These are phyloP conservation scores for Candida fluviatilis DNA, from an alignment of 805 yeast genomes.

Conservation along the genomic window DNA sequence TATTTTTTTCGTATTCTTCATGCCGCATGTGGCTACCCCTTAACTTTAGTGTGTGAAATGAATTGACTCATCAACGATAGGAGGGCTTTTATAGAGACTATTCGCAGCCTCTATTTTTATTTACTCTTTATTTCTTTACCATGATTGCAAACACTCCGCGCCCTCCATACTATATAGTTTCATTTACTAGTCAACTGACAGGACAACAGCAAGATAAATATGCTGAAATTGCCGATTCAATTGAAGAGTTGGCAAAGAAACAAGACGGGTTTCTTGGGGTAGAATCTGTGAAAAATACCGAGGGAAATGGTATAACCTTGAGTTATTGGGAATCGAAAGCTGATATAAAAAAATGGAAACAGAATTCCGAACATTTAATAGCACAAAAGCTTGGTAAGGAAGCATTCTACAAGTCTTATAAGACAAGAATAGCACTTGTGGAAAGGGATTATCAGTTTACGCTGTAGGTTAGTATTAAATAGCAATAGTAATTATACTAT, in stretches of 20 bases:
- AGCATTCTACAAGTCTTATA: slow-evolving; percentile 9
- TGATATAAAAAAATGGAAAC: slow-evolving; percentile 12
- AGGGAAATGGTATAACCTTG: slow-evolving; percentile 12
- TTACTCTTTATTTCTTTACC: too few relatives aligned
- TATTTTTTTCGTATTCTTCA: too few relatives aligned
- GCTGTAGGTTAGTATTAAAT: too few relatives aligned
- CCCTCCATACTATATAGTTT: slow-evolving; percentile 15
- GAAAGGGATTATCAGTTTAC: slow-evolving; percentile 9
- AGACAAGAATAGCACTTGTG: slow-evolving; percentile 11
- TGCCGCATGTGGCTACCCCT: too few relatives aligned
- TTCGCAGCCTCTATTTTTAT: too few relatives aligned
- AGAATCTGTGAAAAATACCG: slow-evolving; percentile 12
- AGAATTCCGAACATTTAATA: slow-evolving; percentile 12
- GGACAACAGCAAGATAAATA: slow-evolving; percentile 8
- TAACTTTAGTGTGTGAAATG: too few relatives aligned
- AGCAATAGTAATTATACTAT: too few relatives aligned
- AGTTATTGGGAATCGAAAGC: slow-evolving; percentile 13
- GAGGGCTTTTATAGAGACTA: too few relatives aligned
- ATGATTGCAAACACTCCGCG: slow-evolving; percentile 6
- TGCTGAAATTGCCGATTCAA: slow-evolving; percentile 5
- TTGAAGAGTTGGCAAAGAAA: slow-evolving; percentile 10
- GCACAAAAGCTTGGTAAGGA: slow-evolving; percentile 12
- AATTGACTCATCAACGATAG: too few relatives aligned
- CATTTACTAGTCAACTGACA: slow-evolving; percentile 8
- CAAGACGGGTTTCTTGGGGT: slow-evolving; percentile 14